Base-by-base conservation (phyloP, 495 filamentous ascomycete species). In the Trichocladium antarcticum region DNA sequence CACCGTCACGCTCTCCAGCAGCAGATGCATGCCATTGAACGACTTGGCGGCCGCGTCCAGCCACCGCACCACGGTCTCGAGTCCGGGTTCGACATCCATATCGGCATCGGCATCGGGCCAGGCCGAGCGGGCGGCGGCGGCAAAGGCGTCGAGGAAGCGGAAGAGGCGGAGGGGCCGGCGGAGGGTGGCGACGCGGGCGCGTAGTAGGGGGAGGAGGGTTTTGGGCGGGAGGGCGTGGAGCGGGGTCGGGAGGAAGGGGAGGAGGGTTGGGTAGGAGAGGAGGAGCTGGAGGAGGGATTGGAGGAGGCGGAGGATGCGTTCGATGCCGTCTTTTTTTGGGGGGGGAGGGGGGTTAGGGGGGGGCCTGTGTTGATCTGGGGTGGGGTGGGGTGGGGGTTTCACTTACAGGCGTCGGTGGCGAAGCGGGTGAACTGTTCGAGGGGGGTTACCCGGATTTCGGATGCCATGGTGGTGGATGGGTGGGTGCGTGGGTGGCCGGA, bases 111-210 rank as follows among this genome's bases (percentile, higher is more conserved):
- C 24, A 27, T 27, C 24, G 8, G 3, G 3, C 24, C 24, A 65
- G 7, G 64, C 44, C 15, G 50, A 51, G 50, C 65, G 71, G 1
- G 76, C 78, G 5, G 76, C 78, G 5, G 65, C 62, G 31, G 65
- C 41, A 55, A 85, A 83, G n/a, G 64, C 67, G 11, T 78, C 79
- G 5, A 83, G 63, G 60, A 80, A 83, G 28, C 75, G 73, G 54
- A 82, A 82, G 47, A 81, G 65, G 20, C 81, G 72, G 59, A 85
- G 72, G 62, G 69, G 81, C 7, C 79, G 69, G 20, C 81, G 64
- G 9, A 70, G 74, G 60, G 68, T 49, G 3, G 51, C 55, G 14
- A 72, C 45, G 31, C 61, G 62, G 35, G 53, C 43, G 51, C 61
- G 59, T 1, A 70, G 50, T 7, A 40, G 37, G 2, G 46, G 29